Evolutionary conservation across 2,329 filamentous ascomycete species (phyloP), one percentile per base, ranked within the genome.

Genomic region (Achaetomium macrosporum): DNA sequence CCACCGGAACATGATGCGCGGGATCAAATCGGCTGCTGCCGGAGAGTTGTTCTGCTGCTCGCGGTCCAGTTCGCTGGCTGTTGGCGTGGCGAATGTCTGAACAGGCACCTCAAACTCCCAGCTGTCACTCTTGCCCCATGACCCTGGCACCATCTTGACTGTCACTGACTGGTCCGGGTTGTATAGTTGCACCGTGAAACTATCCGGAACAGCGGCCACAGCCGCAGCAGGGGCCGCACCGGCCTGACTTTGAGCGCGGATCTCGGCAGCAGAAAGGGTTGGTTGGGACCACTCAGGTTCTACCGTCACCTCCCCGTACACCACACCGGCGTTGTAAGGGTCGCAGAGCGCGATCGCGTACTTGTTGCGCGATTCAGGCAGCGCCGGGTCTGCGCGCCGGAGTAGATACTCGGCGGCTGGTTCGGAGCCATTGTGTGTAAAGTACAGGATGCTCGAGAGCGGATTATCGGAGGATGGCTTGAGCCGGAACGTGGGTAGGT

Each of bases 51-150:
- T 82, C 55, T 73, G 78, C 59, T 83, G 78, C 33, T 84, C 84
- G 45, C 84, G 82, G 66, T 97, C 93, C 42, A 99, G 75, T 45
- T 80, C 79, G 37, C 89, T 93, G 1, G 78, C 74, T 12, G 88
- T 95, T 0, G 93, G 93, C 50, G 84, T 76, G 30, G 87, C 82
- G 68, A 99, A 99, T 25, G 85, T 87, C 55, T 84, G 84, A 65
- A 91, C 83, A 0, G 93, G 93, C 71, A 99, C 84, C 68, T 92
- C 88, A 69, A 99, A 97, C 59, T 93, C 89, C 85, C 92, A 99
- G 50, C 82, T 81, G 48, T 90, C 83, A 13, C 83, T 84, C 55
- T 83, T 85, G 57, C 86, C 90, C 86, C 90, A 95, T 56, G 85
- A 84, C 33, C 87, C 85, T 39, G 84, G 78, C 61, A 87, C 82